A percentile compares a stretch with the other conserved stretches of the same genome.
These are phyloP conservation scores for Umbelopsis sp. DNA, from an alignment of 192 early-diverging fungal genomes.

Conservation along the genomic window DNA sequence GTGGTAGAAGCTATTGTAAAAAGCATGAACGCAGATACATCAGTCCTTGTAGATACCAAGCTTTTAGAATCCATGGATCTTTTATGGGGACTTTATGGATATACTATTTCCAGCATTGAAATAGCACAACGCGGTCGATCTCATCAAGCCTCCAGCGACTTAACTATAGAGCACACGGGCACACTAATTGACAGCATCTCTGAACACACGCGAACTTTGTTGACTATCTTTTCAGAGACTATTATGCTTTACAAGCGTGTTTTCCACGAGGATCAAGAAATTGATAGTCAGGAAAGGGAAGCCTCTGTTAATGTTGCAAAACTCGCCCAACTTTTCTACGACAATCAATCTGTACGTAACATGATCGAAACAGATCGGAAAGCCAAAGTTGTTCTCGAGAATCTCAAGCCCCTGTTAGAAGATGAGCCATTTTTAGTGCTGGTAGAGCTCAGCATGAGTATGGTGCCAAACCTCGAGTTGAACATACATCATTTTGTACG, in stretches of 20 bases:
- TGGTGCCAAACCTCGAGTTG: slow-evolving; percentile 54
- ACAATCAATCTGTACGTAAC: slow-evolving; percentile 15
- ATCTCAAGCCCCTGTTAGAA: slow-evolving; percentile 62
- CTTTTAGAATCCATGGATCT: slow-evolving; percentile 35
- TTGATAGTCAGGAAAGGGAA: slow-evolving; percentile 13
- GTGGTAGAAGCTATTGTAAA: slow-evolving; percentile 64
- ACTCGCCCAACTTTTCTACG: slow-evolving; percentile 41
- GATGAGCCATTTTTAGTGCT: slow-evolving; percentile 71
- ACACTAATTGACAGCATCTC: slow-evolving; percentile 69
- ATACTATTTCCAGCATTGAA: slow-evolving; percentile 72
- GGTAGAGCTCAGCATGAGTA: slow-evolving; percentile 61
- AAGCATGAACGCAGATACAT: slow-evolving; percentile 37
- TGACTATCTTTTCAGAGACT: slow-evolving; percentile 69
- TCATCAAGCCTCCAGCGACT: slow-evolving; percentile 32
- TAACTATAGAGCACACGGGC: slow-evolving; percentile 34
- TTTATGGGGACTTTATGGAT: slow-evolving; percentile 62
- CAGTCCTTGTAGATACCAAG: slow-evolving; percentile 9
- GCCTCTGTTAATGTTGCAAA: background rate
- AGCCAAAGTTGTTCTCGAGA: slow-evolving; percentile 5
- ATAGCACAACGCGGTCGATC: slow-evolving; percentile 70
- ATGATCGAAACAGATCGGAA: slow-evolving; percentile 21
- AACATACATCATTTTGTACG: slow-evolving; percentile 74
- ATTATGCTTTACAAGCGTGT: slow-evolving; percentile 19
- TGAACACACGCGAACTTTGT: slow-evolving; percentile 61
- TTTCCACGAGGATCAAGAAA: slow-evolving; percentile 4